Conservation (phyloP, 768 basidiomycete genomes). For the Cubamyces sp. region DNA sequence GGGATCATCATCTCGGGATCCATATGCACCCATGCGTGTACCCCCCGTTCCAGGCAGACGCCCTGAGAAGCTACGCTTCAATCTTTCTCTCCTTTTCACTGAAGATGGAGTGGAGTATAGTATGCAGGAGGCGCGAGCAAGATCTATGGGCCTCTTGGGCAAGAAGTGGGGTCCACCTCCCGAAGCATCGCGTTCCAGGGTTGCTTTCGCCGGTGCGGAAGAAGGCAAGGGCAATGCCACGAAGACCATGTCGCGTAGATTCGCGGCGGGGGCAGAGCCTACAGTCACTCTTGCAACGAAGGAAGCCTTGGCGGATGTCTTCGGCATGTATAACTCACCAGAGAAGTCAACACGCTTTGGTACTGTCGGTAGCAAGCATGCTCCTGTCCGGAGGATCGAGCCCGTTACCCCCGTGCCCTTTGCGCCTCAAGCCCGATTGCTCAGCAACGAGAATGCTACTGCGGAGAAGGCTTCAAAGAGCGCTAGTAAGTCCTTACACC, state of each 20-base stretch:
- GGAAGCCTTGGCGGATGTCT: slow-evolving; percentile 91
- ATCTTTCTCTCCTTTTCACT: slow-evolving; percentile 73
- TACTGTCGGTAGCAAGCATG: slow-evolving; percentile 66
- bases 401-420: slow-evolving; percentile 45
- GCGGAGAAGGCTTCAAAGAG: slow-evolving; percentile 37
- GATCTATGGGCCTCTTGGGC: slow-evolving; percentile 78
- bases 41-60: slow-evolving; percentile 71
- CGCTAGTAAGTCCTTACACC: slow-evolving; percentile 31
- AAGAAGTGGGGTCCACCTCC: slow-evolving; percentile 84
- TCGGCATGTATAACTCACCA: slow-evolving; percentile 94
- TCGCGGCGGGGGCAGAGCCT: slow-evolving; percentile 60
- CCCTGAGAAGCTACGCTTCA: slow-evolving; percentile 71
- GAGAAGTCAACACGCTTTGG: slow-evolving; percentile 67
- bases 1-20: slow-evolving; percentile 34
- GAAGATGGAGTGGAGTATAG: slow-evolving; percentile 81
- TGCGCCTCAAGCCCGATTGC: slow-evolving; percentile 22
- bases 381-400: slow-evolving; percentile 69
- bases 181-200: slow-evolving; percentile 41
- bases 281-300: slow-evolving; percentile 97
- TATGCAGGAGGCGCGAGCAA: slow-evolving; percentile 80
- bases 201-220: slow-evolving; percentile 63
- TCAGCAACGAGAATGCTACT: slow-evolving; percentile 36
- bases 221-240: slow-evolving; percentile 38
- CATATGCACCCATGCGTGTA: slow-evolving; percentile 76
- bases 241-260: slow-evolving; percentile 44